Evolutionary conservation across 495 filamentous ascomycete genomes (phyloP), one percentile per base, ranked within the genome.

Genomic region (Parathielavia appendiculata): DNA sequence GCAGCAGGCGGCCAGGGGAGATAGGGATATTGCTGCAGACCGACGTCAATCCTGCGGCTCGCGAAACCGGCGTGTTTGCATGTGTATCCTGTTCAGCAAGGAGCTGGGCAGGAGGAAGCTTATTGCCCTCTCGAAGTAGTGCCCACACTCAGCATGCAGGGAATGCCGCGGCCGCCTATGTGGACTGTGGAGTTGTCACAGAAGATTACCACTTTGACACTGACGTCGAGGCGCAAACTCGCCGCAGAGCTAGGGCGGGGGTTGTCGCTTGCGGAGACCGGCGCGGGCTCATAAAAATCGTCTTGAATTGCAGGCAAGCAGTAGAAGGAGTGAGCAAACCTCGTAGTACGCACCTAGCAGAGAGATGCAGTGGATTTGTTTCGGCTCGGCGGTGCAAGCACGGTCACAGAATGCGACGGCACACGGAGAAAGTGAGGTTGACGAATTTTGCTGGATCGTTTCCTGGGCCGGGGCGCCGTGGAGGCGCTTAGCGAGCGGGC

Each of bases 21-120:
- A 75, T 72, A 76, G 54, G 47, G 60, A 59, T 78, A 30, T 6
- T 2, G 65, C 59, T 63, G 59, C 59, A 54, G 54, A 58, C 49
- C n/a, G 56, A 57, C 51, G 34, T 49, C 49, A 19, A 51, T 62
- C 49, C 56, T 53, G 45, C 62, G n/a, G 62, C 52, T 39, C 60
- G 49, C 54, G 48, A 22, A 54, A 4, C 56, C 54, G 23, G 16
- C 32, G 51, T 20, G 41, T 36, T 59, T 11, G 53, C 57, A 62
- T 62, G 56, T 59, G 59, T 54, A 19, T 50, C 47, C 32, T 16
- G 40, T 51, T 62, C 40, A 40, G 43, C 26, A 57, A 54, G 48
- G 47, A 14, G 34, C 16, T 16, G 14, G 44, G 49, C 36, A 38
- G 36, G 36, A 48, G 46, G 43, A 56, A 45, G 12, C 50, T 34